Evolutionary conservation across 305 asterid species (phyloP), one percentile per base, ranked within the genome.

Genomic region (Galium porrigens): DNA sequence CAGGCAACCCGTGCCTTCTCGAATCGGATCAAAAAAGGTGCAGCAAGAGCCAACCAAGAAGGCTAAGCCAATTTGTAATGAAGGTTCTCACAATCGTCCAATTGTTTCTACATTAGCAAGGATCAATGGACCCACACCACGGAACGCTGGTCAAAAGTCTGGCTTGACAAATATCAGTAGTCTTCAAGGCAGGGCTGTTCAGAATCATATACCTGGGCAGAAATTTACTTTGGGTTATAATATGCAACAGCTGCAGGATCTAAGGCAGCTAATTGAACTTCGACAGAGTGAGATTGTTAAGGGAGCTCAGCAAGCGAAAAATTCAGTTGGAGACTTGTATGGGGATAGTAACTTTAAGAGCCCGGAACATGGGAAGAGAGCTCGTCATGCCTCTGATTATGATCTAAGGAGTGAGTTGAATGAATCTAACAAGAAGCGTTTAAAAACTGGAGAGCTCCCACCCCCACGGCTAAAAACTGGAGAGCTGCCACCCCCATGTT

Each of bases 281-380:
- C 79, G 81, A 14, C 83, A 81, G 71, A 78, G 72, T 67, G 72
- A 76, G 63, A 44, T 81, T 73, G 74, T 30, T 42, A 76, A 76
- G 78, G 58, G 68, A 42, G 44, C 70, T 57, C 73, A 69, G 68
- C 73, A 71, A 63, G 34, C 68, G 33, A 78, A 68, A 66, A 72
- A 49, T 32, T 53, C 53, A 32, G 53, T 44, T 70, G 57, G 70
- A 18, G 62, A 70, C 46, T 15, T 64, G 15, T 17, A 33, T 57
- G 61, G 66, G 54, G 65, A 71, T 51, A 22, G 41, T 53, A 58
- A 58, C 63, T 9, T 59, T 53, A 58, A 36, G 55, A 74, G 41
- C 56, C 29, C 63, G 10, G 41, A 68, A 36, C 67, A 25, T 44
- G 65, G 17, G 44, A 60, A 62, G 48, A 67, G 71, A 67, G 58